Base-by-base conservation (phyloP, 495 filamentous ascomycete genomes). In the Neurospora tetrasperma region DNA sequence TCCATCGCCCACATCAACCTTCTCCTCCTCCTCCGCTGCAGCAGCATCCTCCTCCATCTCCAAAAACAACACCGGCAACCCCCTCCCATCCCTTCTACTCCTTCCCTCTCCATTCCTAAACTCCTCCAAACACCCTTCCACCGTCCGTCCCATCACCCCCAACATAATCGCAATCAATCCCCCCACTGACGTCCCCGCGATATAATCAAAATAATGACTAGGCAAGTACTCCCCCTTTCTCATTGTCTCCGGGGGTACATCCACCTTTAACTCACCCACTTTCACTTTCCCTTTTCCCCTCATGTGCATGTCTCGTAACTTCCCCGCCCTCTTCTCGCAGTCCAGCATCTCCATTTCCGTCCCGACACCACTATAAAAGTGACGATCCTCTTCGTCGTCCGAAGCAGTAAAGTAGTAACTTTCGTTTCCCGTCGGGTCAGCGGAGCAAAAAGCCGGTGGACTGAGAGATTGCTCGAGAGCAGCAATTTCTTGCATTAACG, bases 201-300 rank as follows among this genome's bases (percentile, higher is more conserved):
- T 81, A 71, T 82, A 79, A 76, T 83, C 80, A 44, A 83, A 83
- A 70, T 81, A 84, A 12, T 89, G 84, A 75, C 83, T 86, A 10
- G 86, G 86, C 68, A 86, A 81, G 31, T 84, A 84, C 38, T 83
- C 78, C 23, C 82, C 80, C 16, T 83, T 76, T 35, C 75, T 75
- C 23, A 84, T 79, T 42, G 87, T 78, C 0, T 73, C 76, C 44
- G 81, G 79, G 80, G 89, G 86, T 0, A 62, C 54, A 6, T 62
- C 54, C 2, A 62, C 23, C 12, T 62, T 62, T 10, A 31, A 31
- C 31, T 31, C 23, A 2, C 54, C 54, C 5, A 31, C 23, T 23
- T 62, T 62, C 0, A 62, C 0, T 0, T 12, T 62, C 4, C 54
- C 23, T 23, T 31, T 31, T 3, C 27, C 27, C 27, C 27, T 31